Base-by-base conservation (phyloP, 2,329 filamentous ascomycete species). In the Ceratocystis huliohia region DNA sequence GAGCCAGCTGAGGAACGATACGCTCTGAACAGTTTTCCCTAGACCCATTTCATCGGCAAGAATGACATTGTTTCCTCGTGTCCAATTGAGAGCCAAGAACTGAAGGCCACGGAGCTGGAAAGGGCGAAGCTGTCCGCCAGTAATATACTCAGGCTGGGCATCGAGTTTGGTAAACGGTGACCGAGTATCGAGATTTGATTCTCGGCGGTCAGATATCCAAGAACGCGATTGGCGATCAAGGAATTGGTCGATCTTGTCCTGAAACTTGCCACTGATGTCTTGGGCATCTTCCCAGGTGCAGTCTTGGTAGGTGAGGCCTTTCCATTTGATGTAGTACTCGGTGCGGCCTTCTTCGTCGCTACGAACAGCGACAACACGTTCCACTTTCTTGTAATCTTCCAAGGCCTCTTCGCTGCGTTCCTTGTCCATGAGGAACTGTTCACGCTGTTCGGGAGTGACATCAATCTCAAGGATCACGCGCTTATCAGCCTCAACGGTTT, bases 11-110 rank as follows among this genome's bases (percentile, higher is more conserved):
- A 99, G 88, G 75, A 97, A 97, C 0, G 93, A 87, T 33, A 99
- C 92, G 0, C 93, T 96, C 77, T 99, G 94, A 0, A 99, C 94
- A 0, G 94, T 99, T 78, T 99, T 99, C 33, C 94, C 94, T 15
- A 99, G 82, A 72, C 94, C 94, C 94, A 99, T 99, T 77, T 99
- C 94, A 74, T 99, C 94, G 62, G 94, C 94, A 65, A 99, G 82
- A 71, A 99, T 96, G 73, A 97, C 94, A 72, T 97, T 99, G 75
- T 94, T 94, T 66, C 86, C 87, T 72, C 88, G 87, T 65, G 89
- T 90, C 95, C 95, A 99, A 76, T 97, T 96, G 76, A 96, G 91
- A 59, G 90, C 90, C 69, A 99, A 80, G 76, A 96, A 99, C 78
- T 97, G 97, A 68, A 99, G 80, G 37, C 95, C 94, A 70, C 88